A percentile compares a stretch with the other conserved stretches of the same genome.
Conservation (phyloP, 2,329 filamentous ascomycete genomes). For the Calycina herbarum region DNA sequence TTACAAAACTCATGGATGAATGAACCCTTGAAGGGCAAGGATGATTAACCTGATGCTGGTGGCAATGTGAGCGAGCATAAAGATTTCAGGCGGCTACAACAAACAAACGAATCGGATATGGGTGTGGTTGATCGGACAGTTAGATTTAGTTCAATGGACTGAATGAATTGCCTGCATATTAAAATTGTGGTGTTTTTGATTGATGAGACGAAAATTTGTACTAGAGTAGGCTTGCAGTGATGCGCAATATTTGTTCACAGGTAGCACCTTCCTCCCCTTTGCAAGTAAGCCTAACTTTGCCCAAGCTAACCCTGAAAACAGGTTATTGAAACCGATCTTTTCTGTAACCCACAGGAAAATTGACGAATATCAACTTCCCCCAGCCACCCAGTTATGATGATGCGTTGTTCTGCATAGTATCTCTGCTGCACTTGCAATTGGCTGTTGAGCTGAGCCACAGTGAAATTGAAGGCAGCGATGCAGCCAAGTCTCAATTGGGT, state of each 20-base stretch:
- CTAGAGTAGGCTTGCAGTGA: neutral
- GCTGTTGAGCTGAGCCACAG: neutral
- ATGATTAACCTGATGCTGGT: constrained; percentile 23
- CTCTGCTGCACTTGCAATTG: neutral
- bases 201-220: neutral
- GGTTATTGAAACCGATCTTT: neutral
- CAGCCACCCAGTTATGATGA: neutral
- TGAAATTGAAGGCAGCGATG: neutral
- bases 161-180: constrained; percentile 10
- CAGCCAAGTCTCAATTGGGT: neutral
- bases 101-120: constrained; percentile 9
- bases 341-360: no score
- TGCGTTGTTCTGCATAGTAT: neutral
- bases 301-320: neutral
- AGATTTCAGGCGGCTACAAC: constrained; percentile 7
- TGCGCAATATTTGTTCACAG: neutral
- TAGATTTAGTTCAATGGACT: constrained; percentile 20
- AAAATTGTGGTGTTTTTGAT: neutral
- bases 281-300: neutral
- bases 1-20: constrained; percentile 8
- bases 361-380: no score
- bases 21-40: constrained; percentile 17
- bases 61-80: constrained; percentile 10
- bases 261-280: neutral
- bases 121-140: constrained; percentile 13